Base-by-base conservation (phyloP, 2,329 filamentous ascomycete species). In the Calonectria henricotiae region DNA sequence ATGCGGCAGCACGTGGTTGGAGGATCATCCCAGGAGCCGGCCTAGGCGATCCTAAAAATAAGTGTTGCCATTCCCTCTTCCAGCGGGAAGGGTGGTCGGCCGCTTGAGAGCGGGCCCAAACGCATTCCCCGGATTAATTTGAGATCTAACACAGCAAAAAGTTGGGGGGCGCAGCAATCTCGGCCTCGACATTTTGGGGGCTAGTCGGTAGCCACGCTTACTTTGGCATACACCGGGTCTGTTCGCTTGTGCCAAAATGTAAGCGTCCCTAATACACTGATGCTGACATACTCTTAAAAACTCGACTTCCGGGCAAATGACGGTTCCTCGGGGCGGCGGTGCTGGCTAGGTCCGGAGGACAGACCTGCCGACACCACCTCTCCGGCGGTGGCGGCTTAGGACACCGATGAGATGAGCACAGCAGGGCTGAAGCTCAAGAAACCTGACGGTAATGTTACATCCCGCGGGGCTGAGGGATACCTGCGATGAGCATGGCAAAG, bases 171-270 rank as follows among this genome's bases (percentile, higher is more conserved):
- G 62, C 67, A 69, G 67, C 67, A 41, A 44, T 32, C 12, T 1
- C 9, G 12, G 35, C 32, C 51, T 58, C 6, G 32, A 39, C 51
- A 17, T 17, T 46, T 65, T 65, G 62, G 62, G 62, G 62, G 35
- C 62, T 65, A 69, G 67, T n/a, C 61, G 51, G 35, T 46, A 54
- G 67, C 62, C 67, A 62, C 62, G 67, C 67, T 69, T 60, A 69
- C 67, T 37, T 54, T 47, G 7, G 12, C 43, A 39, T 39, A 20
- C 39, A 35, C 49, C 51, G 23, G 35, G 25, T 46, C 41, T 15
- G 17, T 37, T 62, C 25, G 55, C 30, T 20, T 41, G 6, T 44
- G 30, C 25, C 17, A 61, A 47, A 35, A 39, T 25, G 62, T 69
- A 61, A 68, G 66, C 61, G 27, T 35, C 41, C 23, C n/a, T n/a